Conservation (phyloP, 2,329 filamentous ascomycete genomes). For the Colletotrichum destructivum region DNA sequence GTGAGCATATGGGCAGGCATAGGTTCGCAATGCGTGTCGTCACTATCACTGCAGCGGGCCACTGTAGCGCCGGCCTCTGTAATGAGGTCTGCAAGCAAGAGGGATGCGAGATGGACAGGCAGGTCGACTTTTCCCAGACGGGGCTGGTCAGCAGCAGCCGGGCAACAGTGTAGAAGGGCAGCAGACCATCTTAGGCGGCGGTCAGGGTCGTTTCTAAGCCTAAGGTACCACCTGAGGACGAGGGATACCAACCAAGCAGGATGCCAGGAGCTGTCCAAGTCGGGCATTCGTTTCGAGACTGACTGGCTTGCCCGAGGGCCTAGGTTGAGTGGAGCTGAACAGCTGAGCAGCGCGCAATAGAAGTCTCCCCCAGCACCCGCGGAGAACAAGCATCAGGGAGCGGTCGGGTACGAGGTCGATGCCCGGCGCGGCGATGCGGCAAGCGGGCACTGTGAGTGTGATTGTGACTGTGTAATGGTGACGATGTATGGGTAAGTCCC, state of each 20-base stretch:
- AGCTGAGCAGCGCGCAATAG: constrained; percentile 5
- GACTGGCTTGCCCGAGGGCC: background rate
- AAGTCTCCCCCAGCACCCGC: constrained; percentile 1
- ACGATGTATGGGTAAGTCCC: background rate
- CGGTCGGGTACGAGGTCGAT: background rate
- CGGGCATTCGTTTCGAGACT: background rate
- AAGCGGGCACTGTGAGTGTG: constrained; percentile 20
- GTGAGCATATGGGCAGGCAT: constrained; percentile 22
- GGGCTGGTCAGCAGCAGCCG: constrained; percentile 10
- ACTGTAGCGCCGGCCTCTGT: background rate
- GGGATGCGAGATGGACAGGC: constrained; percentile 36
- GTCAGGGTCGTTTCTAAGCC: constrained; percentile 5
- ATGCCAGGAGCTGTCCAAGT: background rate
- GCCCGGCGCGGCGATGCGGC: constrained; percentile 8
- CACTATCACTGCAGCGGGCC: constrained; percentile 29
- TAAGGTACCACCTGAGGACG: constrained; percentile 11
- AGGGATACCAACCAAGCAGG: background rate
- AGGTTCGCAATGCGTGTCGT: constrained; percentile 8
- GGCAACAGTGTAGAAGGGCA: background rate
- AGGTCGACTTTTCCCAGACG: constrained; percentile 20
- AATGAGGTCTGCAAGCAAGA: constrained; percentile 19
- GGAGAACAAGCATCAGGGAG: constrained; percentile 18
- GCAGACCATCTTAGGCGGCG: constrained; percentile 4
- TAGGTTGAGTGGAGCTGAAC: constrained; percentile 3
- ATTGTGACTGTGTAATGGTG: constrained; percentile 14